These are phyloP conservation scores for Grifola frondosa DNA, from an alignment of 1,284 basidiomycete genomes.

Conservation along the genomic window DNA sequence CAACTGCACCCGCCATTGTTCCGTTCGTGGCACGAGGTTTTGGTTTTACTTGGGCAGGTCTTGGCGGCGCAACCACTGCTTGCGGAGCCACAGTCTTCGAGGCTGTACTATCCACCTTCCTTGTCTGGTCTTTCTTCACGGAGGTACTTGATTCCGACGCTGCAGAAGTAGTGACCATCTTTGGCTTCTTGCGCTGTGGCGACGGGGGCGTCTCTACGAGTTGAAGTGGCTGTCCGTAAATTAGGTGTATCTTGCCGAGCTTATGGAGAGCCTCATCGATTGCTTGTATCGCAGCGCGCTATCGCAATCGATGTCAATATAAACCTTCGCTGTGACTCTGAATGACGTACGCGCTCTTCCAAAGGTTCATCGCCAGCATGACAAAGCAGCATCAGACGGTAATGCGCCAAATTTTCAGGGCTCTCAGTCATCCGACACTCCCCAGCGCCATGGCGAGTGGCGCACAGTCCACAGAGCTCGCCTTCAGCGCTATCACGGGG, in stretches of 20 bases:
- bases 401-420: constrained; percentile 65
- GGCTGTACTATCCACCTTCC: no score
- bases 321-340: background rate
- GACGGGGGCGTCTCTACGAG: constrained; percentile 40
- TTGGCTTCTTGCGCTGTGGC: constrained; percentile 13
- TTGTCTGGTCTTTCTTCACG: no score
- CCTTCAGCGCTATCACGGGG: no score
- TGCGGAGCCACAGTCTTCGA: no score
- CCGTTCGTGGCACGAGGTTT: no score
- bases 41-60: no score
- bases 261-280: constrained; percentile 61
- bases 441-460: constrained; percentile 44
- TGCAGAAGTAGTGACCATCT: constrained; percentile 8
- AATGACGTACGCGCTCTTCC: constrained; percentile 54
- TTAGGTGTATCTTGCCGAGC: constrained; percentile 53
- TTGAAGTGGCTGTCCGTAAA: constrained; percentile 61
- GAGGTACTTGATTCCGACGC: background rate
- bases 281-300: constrained; percentile 61
- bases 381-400: constrained; percentile 61
- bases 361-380: constrained; percentile 62
- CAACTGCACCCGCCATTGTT: constrained; percentile 12
- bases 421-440: constrained; percentile 64
- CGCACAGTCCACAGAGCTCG: constrained; percentile 61
- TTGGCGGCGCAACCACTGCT: no score
- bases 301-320: constrained; percentile 11